These are phyloP conservation scores for Leucocoprinus sp. DNA, from an alignment of 768 basidiomycete species.

Conservation along the genomic window DNA sequence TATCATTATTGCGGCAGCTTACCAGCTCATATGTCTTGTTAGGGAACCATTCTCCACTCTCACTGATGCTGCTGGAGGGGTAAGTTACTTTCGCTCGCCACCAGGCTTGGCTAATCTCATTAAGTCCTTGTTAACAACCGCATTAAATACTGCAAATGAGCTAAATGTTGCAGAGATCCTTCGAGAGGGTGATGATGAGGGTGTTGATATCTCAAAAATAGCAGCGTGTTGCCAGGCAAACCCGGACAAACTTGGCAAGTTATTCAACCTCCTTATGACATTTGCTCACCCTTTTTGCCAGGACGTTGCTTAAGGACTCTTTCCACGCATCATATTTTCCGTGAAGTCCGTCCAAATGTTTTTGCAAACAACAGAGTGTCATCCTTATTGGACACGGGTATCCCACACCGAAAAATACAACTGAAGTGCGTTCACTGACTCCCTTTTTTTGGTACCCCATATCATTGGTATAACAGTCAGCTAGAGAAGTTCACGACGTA, in stretches of 20 bases:
- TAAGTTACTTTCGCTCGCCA: neutral
- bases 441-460: too few species aligned
- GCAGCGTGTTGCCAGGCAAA: slow-evolving; percentile 2
- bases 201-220: neutral
- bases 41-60: slow-evolving; percentile 6
- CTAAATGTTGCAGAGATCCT: slow-evolving; percentile 7
- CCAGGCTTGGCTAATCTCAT: neutral
- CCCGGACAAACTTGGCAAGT: slow-evolving; percentile 7
- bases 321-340: slow-evolving; percentile 19
- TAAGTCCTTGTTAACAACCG: slow-evolving; percentile 8
- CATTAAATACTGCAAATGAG: slow-evolving; percentile 8
- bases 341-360: slow-evolving; percentile 19
- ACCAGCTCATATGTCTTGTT: slow-evolving; percentile 7
- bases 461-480: neutral
- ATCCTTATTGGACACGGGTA: slow-evolving; percentile 10
- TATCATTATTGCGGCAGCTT: slow-evolving; percentile 7
- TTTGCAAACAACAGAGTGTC: slow-evolving; percentile 21
- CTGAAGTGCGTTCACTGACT: neutral
- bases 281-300: neutral
- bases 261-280: neutral
- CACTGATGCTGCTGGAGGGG: slow-evolving; percentile 4
- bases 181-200: neutral
- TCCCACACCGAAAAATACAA: slow-evolving; percentile 1
- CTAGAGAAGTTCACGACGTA: slow-evolving; percentile 1
- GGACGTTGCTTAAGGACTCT: slow-evolving; percentile 19